Base-by-base conservation (phyloP, 176 grass and related monocot genomes). In the Eleusine coracana region DNA sequence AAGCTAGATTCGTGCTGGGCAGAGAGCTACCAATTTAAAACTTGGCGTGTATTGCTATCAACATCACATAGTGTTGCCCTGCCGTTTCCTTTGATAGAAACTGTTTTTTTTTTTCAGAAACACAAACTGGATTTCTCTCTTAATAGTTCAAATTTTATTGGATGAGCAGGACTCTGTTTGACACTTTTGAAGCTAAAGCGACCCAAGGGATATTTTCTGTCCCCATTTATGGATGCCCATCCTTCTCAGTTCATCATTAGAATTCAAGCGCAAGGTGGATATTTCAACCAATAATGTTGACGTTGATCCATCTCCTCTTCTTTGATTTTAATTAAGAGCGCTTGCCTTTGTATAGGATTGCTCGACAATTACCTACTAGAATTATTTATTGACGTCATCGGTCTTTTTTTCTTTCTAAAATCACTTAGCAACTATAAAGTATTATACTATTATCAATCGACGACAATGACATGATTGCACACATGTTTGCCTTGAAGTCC, bases 151-250 rank as follows among this genome's bases (percentile, higher is more conserved):
- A 25, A 25, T 67, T 36, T 49, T 29, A 51, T 67, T 67, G 10
- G 27, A 4, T 20, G 10, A 48, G 7, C 10, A 54, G 46, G 46
- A 68, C 20, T 68, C 12, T 17, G 36, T 39, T 20, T 2, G 20
- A 40, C 63, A 17, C 62, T 79, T 59, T 20, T 55, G 16, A 52
- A 27, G 42, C 76, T 79, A 50, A 50, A 79, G 76, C 9, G 60
- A 78, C 59, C 20, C 9, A 11, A 21, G 0, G 11, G 8, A 66
- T 5, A 36, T 36, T 67, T 79, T 65, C 10, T 15, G n/a, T n/a
- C n/a, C n/a, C n/a, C n/a, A n/a, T n/a, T n/a, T 46, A 37, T 50
- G 42, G 31, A 50, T 9, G 5, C 49, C 61, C 28, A 12, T 66
- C 42, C 10, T 50, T 79, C 50, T 66, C 61, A 37, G 1, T 65